These are phyloP conservation scores for Raffaelea ambrosiae DNA, from an alignment of 2,329 filamentous ascomycete species.

Conservation along the genomic window DNA sequence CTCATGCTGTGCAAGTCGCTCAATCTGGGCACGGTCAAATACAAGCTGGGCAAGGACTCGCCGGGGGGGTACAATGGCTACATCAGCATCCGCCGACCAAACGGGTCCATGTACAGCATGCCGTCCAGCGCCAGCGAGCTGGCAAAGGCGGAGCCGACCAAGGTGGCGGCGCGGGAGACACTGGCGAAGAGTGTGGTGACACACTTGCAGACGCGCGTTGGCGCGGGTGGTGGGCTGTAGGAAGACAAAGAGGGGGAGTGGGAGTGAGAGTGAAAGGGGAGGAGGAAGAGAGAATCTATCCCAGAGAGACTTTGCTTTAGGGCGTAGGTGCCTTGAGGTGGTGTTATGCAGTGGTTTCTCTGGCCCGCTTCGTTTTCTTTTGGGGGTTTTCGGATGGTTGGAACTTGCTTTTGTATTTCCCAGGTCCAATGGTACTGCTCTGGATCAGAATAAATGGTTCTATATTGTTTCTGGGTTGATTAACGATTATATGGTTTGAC, in stretches of 20 bases:
- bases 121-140: constrained; percentile 26
- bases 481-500: too few species aligned
- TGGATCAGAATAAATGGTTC: too few species aligned
- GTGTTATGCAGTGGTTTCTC: too few species aligned
- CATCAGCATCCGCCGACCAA: too few species aligned
- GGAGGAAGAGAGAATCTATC: not conserved
- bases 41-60: not conserved
- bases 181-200: constrained; percentile 30
- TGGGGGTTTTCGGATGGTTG: too few species aligned
- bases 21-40: constrained; percentile 5
- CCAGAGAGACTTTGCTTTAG: too few species aligned
- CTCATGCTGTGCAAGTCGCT: constrained; percentile 7
- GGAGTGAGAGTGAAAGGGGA: not conserved
- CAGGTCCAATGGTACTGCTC: too few species aligned
- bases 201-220: constrained; percentile 18
- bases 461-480: too few species aligned
- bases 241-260: not conserved
- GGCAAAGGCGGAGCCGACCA: constrained; percentile 20
- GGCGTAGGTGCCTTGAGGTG: too few species aligned
- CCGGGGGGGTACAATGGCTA: too few species aligned
- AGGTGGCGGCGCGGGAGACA: constrained; percentile 25
- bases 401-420: too few species aligned
- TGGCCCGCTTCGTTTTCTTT: too few species aligned
- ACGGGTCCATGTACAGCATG: constrained; percentile 7
- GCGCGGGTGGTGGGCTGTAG: not conserved